Evolutionary conservation across 1,139 yeast genomes (phyloP).

Genomic region (Arxiozyma slooffiae): DNA sequence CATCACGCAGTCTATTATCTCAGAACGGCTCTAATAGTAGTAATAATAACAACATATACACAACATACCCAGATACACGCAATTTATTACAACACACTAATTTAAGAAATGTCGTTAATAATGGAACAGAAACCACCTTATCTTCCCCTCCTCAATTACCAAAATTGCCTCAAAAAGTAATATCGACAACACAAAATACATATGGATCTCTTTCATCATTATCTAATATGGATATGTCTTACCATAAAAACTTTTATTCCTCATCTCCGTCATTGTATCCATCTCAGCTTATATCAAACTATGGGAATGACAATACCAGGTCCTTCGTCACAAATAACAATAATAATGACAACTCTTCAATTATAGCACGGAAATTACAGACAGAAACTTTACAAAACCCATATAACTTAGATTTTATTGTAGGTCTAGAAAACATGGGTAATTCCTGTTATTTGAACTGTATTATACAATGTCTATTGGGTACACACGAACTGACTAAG

Average conservation of each 20-base stretch:
- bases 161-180: conserved; percentile 1
- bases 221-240: background rate
- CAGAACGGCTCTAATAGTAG: background rate
- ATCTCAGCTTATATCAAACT: conserved; percentile 21
- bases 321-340: background rate
- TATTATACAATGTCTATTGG: conserved; percentile 69
- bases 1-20: conserved; percentile 2
- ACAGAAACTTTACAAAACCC: background rate
- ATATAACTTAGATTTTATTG: conserved; percentile 29
- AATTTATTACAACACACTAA: background rate
- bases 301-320: background rate
- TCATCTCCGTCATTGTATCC: background rate
- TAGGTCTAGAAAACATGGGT: conserved; percentile 73
- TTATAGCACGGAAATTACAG: background rate
- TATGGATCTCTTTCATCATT: background rate
- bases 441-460: conserved; percentile 94
- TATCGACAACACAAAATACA: background rate
- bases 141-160: background rate
- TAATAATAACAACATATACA: conserved; percentile 5
- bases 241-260: background rate
- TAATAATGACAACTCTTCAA: conserved; percentile 1
- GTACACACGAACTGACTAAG: conserved; percentile 39
- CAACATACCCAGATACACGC: conserved; percentile 20
- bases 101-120: background rate
- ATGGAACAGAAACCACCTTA: background rate